Evolutionary conservation across 805 yeast genomes (phyloP).

Genomic region (Suhomyces sp.): DNA sequence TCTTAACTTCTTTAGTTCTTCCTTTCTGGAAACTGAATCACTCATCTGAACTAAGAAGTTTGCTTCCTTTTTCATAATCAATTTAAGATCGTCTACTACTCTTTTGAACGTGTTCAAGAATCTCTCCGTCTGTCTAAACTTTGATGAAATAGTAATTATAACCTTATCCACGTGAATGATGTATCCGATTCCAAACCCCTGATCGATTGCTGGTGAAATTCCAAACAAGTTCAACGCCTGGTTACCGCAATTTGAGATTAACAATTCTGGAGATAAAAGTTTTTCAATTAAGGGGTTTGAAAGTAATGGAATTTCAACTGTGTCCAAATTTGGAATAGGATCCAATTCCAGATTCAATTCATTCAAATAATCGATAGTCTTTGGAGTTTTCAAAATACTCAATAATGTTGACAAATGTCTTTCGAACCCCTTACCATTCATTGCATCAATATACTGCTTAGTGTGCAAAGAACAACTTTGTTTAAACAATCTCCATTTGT

Average conservation of each 20-base stretch:
- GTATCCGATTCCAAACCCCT: constrained; percentile 93
- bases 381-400: constrained; percentile 51
- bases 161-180: constrained; percentile 79
- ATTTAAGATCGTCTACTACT: constrained; percentile 59
- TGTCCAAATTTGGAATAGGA: constrained; percentile 12
- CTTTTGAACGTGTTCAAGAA: constrained; percentile 67
- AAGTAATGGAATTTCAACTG: constrained; percentile 28
- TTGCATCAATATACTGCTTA: constrained; percentile 47
- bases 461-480: constrained; percentile 55
- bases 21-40: constrained; percentile 33
- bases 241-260: constrained; percentile 80
- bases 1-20: constrained; percentile 34
- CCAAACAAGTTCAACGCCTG: constrained; percentile 86
- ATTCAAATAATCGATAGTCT: constrained; percentile 37
- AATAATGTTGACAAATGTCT: constrained; percentile 67
- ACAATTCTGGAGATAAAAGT: constrained; percentile 36
- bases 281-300: constrained; percentile 34
- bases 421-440: constrained; percentile 68
- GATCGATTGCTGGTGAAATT: constrained; percentile 85
- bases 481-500: constrained; percentile 52
- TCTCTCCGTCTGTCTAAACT: constrained; percentile 83
- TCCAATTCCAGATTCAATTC: constrained; percentile 34
- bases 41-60: constrained; percentile 28
- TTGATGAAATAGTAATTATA: constrained; percentile 79
- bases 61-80: constrained; percentile 41